phyloP scores from a whole-genome alignment of 371 early-diverging fungal genomes.

The Basidiobolus meristosporus region DNA sequence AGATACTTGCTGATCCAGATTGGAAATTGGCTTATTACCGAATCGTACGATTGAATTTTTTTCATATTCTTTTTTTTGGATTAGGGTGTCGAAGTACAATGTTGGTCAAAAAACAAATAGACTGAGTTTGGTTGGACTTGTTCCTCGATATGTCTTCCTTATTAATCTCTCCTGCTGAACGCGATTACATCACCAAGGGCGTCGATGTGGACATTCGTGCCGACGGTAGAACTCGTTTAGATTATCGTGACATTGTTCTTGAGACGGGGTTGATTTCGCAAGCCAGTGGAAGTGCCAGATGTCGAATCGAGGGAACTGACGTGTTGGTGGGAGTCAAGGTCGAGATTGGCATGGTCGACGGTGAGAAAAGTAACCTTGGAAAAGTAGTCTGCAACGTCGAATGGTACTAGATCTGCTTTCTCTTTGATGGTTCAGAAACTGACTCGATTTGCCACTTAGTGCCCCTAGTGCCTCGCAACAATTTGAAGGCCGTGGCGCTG shows the following conservation, averaged over 20 bases:
- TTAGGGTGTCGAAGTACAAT: too few species aligned
- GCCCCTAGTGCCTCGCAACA: slow-evolving; percentile 64
- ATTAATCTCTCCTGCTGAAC: slow-evolving; percentile 55
- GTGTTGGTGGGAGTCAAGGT: slow-evolving; percentile 86
- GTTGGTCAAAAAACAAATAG: too few species aligned
- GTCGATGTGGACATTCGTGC: slow-evolving; percentile 62
- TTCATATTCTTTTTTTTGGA: too few species aligned
- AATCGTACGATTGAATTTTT: too few species aligned
- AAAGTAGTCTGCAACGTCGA: slow-evolving; percentile 68
- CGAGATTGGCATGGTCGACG: slow-evolving; percentile 52
- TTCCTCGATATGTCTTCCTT: slow-evolving; percentile 14
- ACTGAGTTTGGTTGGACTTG: too few species aligned
- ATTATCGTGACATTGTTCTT: slow-evolving; percentile 45
- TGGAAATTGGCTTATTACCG: too few species aligned
- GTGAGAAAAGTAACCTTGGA: slow-evolving; percentile 25
- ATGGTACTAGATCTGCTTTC: slow-evolving; percentile 24
- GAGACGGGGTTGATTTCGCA: slow-evolving; percentile 33
- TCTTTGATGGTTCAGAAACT: neutral
- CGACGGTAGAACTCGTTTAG: slow-evolving; percentile 69
- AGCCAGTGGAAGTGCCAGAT: slow-evolving; percentile 67
- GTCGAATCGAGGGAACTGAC: slow-evolving; percentile 64
- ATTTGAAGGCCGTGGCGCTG: slow-evolving; percentile 61
- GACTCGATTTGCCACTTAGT: slow-evolving; percentile 8
- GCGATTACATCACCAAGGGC: slow-evolving; percentile 65
- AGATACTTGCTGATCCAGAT: too few species aligned